Conservation (phyloP, 2,329 filamentous ascomycete species). For the Cryphonectria carpinicola region DNA sequence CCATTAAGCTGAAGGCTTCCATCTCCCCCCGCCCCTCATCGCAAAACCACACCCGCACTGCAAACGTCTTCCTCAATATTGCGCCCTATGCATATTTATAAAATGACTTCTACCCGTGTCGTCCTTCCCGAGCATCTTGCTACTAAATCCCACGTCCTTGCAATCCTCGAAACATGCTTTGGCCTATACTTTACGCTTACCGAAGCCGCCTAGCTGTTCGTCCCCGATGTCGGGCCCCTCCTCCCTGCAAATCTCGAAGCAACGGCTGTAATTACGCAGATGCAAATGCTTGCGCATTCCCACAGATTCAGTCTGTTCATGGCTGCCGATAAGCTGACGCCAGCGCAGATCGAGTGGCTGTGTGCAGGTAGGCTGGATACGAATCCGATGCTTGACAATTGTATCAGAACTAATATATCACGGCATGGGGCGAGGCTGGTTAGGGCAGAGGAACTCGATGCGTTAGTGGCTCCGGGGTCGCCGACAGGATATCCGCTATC, state of each 20-base stretch:
- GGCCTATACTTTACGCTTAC: background rate
- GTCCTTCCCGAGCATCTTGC: background rate
- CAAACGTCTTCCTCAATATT: background rate
- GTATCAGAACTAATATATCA: background rate
- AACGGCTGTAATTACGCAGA: background rate
- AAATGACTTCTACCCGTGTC: background rate
- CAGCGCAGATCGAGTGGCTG: background rate
- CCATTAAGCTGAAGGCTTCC: background rate
- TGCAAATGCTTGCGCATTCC: background rate
- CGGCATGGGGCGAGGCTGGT: background rate
- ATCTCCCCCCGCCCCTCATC: background rate
- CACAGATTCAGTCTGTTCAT: background rate
- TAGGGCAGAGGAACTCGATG: background rate
- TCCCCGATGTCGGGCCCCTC: background rate
- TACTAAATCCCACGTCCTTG: background rate
- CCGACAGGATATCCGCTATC: background rate
- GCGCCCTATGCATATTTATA: background rate
- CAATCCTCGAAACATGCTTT: background rate
- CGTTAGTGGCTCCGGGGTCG: background rate
- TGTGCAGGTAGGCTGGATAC: background rate
- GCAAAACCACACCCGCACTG: background rate
- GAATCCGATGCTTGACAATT: background rate
- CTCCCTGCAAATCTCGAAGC: background rate
- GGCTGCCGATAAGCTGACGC: background rate
- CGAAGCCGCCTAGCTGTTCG: background rate